phyloP scores from a whole-genome alignment of 2,329 filamentous ascomycete genomes.

The Periconia digitata region DNA sequence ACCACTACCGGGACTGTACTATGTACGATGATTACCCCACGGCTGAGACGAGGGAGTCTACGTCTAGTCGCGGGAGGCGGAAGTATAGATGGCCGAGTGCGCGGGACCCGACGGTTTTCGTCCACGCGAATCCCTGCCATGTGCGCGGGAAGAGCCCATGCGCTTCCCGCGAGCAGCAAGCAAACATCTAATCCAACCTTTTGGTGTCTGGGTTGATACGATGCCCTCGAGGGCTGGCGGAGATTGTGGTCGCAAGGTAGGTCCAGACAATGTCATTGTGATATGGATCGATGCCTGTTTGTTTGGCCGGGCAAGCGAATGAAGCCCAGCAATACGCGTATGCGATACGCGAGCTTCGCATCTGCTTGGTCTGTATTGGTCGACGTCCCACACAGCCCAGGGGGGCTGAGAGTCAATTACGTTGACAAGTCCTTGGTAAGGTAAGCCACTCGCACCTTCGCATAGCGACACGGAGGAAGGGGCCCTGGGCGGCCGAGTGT shows the following conservation, averaged over 20 bases:
- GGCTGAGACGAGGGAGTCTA: too few species aligned
- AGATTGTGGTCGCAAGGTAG: neutral
- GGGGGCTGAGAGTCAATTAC: neutral
- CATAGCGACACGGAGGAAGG: neutral
- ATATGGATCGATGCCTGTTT: too few species aligned
- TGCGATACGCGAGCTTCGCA: neutral
- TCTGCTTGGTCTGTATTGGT: neutral
- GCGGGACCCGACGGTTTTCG: neutral
- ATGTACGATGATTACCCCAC: too few species aligned
- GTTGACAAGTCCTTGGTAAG: neutral
- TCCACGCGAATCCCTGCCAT: neutral
- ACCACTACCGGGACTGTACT: too few species aligned
- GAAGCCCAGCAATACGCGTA: neutral
- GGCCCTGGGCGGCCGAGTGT: neutral
- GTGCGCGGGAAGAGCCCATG: neutral
- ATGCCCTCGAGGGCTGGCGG: neutral
- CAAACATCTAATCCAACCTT: neutral
- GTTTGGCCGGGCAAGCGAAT: too few species aligned
- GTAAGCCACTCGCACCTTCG: neutral
- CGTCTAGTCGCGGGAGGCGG: neutral
- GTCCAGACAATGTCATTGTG: too few species aligned
- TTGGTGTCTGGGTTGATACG: neutral
- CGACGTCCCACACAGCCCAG: neutral
- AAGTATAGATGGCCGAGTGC: neutral
- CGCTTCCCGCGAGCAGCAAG: neutral